Evolutionary conservation across 148 eudicot species (phyloP).

Genomic region (Linanthus parryae): DNA sequence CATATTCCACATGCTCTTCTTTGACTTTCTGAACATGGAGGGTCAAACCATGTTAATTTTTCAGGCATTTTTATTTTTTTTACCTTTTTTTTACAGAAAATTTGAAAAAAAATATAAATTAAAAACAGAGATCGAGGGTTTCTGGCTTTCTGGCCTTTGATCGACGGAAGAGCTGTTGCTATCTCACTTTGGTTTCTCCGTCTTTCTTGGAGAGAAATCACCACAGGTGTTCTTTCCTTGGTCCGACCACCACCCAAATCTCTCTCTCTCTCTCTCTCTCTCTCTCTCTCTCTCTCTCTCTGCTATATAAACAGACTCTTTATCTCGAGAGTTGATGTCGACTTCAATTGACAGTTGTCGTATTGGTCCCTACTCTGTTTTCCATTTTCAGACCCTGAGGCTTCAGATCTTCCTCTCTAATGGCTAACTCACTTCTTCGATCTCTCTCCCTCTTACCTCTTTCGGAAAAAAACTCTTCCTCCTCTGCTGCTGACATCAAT

Average conservation of each 20-base stretch:
- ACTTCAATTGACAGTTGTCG: background rate
- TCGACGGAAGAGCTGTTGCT: too few species aligned
- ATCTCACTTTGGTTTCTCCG: conserved; percentile 68
- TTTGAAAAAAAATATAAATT: too few species aligned
- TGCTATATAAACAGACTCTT: background rate
- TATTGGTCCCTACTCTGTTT: background rate
- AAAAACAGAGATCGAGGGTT: too few species aligned
- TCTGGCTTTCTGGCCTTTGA: too few species aligned
- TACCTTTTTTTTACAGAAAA: too few species aligned
- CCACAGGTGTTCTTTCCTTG: conserved; percentile 33
- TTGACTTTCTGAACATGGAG: too few species aligned
- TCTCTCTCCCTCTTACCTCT: conserved; percentile 4
- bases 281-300: background rate
- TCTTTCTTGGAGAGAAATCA: conserved; percentile 55
- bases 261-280: background rate
- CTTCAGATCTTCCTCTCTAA: background rate
- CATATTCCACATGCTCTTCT: too few species aligned
- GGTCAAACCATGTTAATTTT: too few species aligned
- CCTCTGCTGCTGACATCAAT: background rate
- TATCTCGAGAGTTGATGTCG: too few species aligned
- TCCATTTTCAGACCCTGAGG: background rate
- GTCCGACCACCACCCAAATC: conserved; percentile 19
- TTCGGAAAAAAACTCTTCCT: background rate
- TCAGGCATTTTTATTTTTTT: too few species aligned
- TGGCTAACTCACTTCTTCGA: background rate